Percentiles rank a stretch among this genome's conserved stretches.
These are phyloP conservation scores for Suhomyces sp. DNA, from an alignment of 805 yeast genomes.

Conservation along the genomic window DNA sequence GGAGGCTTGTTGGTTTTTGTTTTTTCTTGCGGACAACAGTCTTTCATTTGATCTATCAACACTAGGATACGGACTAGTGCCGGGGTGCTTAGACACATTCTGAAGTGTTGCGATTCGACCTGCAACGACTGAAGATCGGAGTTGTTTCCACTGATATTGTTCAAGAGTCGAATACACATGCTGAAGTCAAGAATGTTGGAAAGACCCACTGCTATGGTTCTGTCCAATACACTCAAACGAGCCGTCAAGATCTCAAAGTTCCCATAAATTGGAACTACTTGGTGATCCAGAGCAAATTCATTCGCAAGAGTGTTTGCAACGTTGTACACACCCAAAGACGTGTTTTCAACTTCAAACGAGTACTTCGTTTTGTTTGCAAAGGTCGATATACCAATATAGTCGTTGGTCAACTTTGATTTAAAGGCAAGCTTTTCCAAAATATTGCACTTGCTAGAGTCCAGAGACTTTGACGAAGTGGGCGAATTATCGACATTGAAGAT, in stretches of 20 bases:
- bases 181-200: slow-evolving; percentile 45
- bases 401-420: slow-evolving; percentile 23
- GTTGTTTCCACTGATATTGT: slow-evolving; percentile 21
- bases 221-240: slow-evolving; percentile 37
- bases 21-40: neutral
- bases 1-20: neutral
- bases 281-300: neutral
- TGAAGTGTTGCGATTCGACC: slow-evolving; percentile 55
- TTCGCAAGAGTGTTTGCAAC: slow-evolving; percentile 11
- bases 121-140: slow-evolving; percentile 45
- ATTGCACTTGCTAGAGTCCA: too few relatives aligned
- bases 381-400: slow-evolving; percentile 37
- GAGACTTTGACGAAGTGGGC: neutral
- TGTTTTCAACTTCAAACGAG: slow-evolving; percentile 35
- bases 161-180: slow-evolving; percentile 41
- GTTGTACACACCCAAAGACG: slow-evolving; percentile 21
- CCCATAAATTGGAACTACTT: slow-evolving; percentile 33
- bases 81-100: slow-evolving; percentile 56
- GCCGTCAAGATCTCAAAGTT: slow-evolving; percentile 41
- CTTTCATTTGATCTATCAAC: neutral
- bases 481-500: neutral
- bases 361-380: slow-evolving; percentile 28
- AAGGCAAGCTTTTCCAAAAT: slow-evolving; percentile 15
- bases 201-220: slow-evolving; percentile 39
- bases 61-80: slow-evolving; percentile 38